Conservation (phyloP, 108 stramenopile species). For the Epithemia pelagica region DNA sequence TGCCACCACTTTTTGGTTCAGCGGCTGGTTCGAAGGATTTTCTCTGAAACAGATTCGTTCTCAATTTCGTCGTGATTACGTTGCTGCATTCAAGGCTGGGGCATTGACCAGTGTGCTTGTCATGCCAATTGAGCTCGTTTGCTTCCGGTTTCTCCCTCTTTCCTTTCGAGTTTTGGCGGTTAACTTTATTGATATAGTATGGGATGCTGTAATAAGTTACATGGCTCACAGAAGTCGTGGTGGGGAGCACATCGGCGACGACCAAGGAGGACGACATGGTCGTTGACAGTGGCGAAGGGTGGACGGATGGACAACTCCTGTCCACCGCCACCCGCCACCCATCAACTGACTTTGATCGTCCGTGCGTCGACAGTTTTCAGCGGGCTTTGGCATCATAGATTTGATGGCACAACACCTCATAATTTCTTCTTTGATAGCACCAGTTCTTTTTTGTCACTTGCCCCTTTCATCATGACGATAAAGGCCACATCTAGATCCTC, state of each 20-base stretch:
- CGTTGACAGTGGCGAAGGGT: too few relatives aligned
- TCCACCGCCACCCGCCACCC: too few relatives aligned
- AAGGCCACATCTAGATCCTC: too few relatives aligned
- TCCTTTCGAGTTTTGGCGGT: constrained; percentile 58
- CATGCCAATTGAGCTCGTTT: constrained; percentile 57
- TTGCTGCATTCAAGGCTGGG: constrained; percentile 49
- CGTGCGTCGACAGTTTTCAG: too few relatives aligned
- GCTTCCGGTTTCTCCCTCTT: constrained; percentile 59
- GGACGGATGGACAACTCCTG: too few relatives aligned
- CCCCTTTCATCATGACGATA: too few relatives aligned
- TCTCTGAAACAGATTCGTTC: constrained; percentile 11
- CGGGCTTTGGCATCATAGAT: too few relatives aligned
- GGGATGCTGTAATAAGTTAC: constrained; percentile 67
- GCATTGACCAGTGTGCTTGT: constrained; percentile 37
- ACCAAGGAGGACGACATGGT: not conserved
- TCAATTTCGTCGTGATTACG: constrained; percentile 38
- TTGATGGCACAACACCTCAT: too few relatives aligned
- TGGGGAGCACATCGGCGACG: not conserved
- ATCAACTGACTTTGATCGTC: too few relatives aligned
- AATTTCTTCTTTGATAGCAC: too few relatives aligned
- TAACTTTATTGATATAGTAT: constrained; percentile 64
- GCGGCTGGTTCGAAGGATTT: constrained; percentile 53
- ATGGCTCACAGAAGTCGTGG: constrained; percentile 39
- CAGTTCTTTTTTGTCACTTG: too few relatives aligned
- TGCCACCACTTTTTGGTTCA: constrained; percentile 40